Base-by-base conservation (phyloP, 2,329 filamentous ascomycete species). In the Apiospora saccharicola region DNA sequence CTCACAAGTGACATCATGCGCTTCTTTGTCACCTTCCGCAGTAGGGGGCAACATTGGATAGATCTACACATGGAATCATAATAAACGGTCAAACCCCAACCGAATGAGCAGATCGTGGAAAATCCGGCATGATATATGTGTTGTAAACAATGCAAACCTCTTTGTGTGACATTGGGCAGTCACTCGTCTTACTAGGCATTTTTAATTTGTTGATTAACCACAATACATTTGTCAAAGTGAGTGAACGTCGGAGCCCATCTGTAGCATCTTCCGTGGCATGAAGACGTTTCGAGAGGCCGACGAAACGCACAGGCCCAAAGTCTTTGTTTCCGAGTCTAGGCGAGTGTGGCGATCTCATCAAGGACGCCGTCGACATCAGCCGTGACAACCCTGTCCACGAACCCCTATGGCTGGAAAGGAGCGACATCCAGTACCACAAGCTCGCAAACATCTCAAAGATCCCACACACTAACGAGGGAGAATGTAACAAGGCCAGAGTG, bases 281-380 rank as follows among this genome's bases (percentile, higher is more conserved):
- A 98, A 98, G 83, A 98, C 96, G 0, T 87, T 98, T 26, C 90
- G 96, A 44, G 95, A 98, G 81, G 93, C 95, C 1, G 96, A 98
- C 78, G 91, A 95, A 41, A 85, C 88, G 47, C 96, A 98, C 81
- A 93, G 91, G 30, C 96, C 96, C 0, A 85, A 86, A 43, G 85
- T 88, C 0, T 96, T 98, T 76, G 91, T 78, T 5, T 71, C 74
- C 24, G 79, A 77, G 51, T 81, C n/a, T n/a, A n/a, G n/a, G n/a
- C n/a, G n/a, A n/a, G n/a, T n/a, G 79, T 90, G 88, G 89, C 30
- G 83, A 83, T 43, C 85, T 89, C 71, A 90, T 96, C 76, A 90
- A 91, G 72, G 91, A 94, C 22, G 90, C 98, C 14, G 89, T 98
- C 70, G 96, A 98, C 80, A 98, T 98, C 78, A 95, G 92, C 74